phyloP scores from a whole-genome alignment of 2,329 filamentous ascomycete species.

The Trichoderma lentiforme region DNA sequence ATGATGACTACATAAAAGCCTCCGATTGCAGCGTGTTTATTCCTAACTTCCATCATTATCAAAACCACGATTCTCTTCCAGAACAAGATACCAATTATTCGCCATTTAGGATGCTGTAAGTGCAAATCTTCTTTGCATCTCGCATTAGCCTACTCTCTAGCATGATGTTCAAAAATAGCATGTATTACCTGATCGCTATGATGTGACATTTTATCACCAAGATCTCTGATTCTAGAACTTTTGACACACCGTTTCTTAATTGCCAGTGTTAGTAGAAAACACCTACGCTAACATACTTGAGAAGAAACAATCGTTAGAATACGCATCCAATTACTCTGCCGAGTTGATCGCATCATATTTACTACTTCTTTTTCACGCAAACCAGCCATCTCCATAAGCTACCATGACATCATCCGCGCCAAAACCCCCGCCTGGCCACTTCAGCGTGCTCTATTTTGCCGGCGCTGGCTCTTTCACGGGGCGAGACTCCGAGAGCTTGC shows the following conservation, averaged over 20 bases:
- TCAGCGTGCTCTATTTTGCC: slow-evolving; percentile 81
- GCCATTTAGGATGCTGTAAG: slow-evolving; percentile 6
- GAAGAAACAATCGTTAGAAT: background rate
- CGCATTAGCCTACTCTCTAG: slow-evolving; percentile 22
- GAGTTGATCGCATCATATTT: background rate
- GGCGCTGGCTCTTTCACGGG: slow-evolving; percentile 67
- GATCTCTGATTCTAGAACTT: slow-evolving; percentile 59
- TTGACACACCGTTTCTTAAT: background rate
- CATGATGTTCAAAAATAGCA: slow-evolving; percentile 55
- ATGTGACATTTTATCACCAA: slow-evolving; percentile 64
- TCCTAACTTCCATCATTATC: background rate
- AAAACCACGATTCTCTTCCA: slow-evolving; percentile 7
- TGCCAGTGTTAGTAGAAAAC: background rate
- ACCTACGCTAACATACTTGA: slow-evolving; percentile 9
- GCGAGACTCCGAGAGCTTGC: slow-evolving; percentile 62
- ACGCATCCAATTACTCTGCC: background rate
- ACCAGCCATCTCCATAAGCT: background rate
- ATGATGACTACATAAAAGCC: background rate
- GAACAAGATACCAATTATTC: slow-evolving; percentile 13
- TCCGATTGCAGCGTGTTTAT: background rate
- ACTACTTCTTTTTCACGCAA: background rate
- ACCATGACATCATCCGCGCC: slow-evolving; percentile 37
- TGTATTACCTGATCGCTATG: slow-evolving; percentile 58
- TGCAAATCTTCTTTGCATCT: background rate
- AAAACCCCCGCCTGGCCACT: slow-evolving; percentile 60